Base-by-base conservation (phyloP, 1,284 basidiomycete species). In the Phylloboletellus chloephorus region DNA sequence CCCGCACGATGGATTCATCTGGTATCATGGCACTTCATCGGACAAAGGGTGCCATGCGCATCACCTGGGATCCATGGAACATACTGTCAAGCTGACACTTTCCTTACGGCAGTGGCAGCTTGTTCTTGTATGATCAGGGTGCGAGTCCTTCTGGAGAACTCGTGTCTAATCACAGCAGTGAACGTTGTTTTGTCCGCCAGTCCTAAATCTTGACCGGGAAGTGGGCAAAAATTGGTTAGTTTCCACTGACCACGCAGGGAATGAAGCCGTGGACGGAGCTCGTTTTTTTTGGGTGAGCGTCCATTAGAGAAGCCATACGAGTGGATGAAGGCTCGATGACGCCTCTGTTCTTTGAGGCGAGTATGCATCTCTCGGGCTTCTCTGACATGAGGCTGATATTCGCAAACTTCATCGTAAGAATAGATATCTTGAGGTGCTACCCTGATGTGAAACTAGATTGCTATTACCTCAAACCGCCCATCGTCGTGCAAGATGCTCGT, bases 91-190 rank as follows among this genome's bases (percentile, higher is more conserved):
- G 26, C 12, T 28, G 26, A 28, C 5, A 28, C 26, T 5, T 3
- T 8, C n/a, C n/a, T 28, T 13, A 9, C 13, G 7, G n/a, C 36
- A 41, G 39, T 23, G 16, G 31, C 31, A 23, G 17, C 33, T 22
- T 42, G 16, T 24, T 23, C 26, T 5, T 42, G 10, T 42, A 37
- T 36, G 40, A 42, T 21, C 28, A 37, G 12, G 32, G 40, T 37
- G 23, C 10, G 40, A n/a, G 19, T 7, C n/a, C 16, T 21, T 13
- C 20, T 16, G 16, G 13, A 17, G 8, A 15, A 23, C 39, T 40
- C 15, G n/a, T n/a, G n/a, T n/a, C n/a, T n/a, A n/a, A n/a, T n/a
- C n/a, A 13, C 3, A n/a, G 13, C 23, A 36, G 16, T 34, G 12
- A 35, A 23, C 31, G 7, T 16, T 31, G 16, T 16, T 16, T 29